Evolutionary conservation across 768 basidiomycete species (phyloP).

Genomic region (Auricularia sp.): DNA sequence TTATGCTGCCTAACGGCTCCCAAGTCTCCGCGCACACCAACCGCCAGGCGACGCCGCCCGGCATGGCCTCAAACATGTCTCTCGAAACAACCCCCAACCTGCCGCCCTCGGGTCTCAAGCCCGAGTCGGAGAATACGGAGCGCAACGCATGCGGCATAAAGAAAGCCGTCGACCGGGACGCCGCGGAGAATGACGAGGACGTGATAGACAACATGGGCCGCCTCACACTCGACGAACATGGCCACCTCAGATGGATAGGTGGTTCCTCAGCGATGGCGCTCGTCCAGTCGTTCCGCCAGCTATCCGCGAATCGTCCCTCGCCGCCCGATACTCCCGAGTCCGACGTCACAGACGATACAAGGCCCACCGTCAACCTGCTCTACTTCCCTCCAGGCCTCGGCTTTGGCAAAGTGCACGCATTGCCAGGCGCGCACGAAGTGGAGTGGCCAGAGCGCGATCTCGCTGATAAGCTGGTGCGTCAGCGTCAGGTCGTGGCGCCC

Average conservation of each 20-base stretch:
- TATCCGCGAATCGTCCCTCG: constrained; percentile 56
- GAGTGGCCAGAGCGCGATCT: constrained; percentile 79
- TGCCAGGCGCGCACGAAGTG: constrained; percentile 76
- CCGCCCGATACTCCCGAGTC: constrained; percentile 76
- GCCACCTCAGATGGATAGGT: constrained; percentile 87
- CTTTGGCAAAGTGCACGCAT: constrained; percentile 75
- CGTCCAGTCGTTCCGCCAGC: constrained; percentile 70
- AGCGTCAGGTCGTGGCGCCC: constrained; percentile 8
- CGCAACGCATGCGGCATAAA: not conserved
- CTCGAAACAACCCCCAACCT: not conserved
- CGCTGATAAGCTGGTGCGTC: constrained; percentile 71
- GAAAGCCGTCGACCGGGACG: constrained; percentile 33
- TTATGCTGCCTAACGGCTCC: not conserved
- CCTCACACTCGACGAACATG: constrained; percentile 80
- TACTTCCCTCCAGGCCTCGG: constrained; percentile 85
- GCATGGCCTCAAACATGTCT: not conserved
- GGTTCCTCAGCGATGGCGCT: constrained; percentile 88
- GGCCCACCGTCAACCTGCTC: constrained; percentile 67
- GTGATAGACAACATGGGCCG: constrained; percentile 80
- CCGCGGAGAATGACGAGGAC: constrained; percentile 36
- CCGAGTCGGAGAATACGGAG: not conserved
- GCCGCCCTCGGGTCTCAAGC: not conserved
- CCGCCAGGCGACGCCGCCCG: not conserved
- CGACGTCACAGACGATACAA: constrained; percentile 44
- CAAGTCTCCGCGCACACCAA: constrained; percentile 13